A percentile compares a stretch with the other conserved stretches of the same genome.
Conservation (phyloP, 2,329 filamentous ascomycete genomes). For the Sclerotinia subarctica region DNA sequence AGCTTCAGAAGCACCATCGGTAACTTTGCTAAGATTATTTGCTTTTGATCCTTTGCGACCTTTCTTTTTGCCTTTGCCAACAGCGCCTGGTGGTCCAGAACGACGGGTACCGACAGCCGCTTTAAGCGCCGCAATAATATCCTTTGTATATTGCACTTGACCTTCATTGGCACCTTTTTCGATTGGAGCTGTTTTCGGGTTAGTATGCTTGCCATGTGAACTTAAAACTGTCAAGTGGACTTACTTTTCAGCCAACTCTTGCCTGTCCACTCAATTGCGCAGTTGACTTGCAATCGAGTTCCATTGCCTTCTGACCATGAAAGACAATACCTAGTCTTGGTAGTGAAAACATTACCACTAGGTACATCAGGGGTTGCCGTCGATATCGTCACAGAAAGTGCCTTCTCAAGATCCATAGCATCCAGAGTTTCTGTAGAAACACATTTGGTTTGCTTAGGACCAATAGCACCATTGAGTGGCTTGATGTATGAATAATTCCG, state of each 20-base stretch:
- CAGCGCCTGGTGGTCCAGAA: constrained; percentile 47
- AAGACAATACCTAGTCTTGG: constrained; percentile 92
- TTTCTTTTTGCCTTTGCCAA: constrained; percentile 55
- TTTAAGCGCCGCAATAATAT: constrained; percentile 72
- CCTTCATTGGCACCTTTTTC: constrained; percentile 94
- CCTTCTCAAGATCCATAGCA: constrained; percentile 79
- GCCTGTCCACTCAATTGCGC: constrained; percentile 89
- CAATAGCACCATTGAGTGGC: constrained; percentile 77
- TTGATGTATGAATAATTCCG: constrained; percentile 87
- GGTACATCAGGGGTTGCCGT: constrained; percentile 95
- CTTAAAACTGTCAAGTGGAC: constrained; percentile 27
- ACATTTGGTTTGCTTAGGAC: constrained; percentile 92
- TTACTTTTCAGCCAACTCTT: constrained; percentile 97
- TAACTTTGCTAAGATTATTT: constrained; percentile 44
- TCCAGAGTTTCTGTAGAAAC: constrained; percentile 85
- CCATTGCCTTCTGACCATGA: constrained; percentile 86
- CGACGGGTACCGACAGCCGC: constrained; percentile 66
- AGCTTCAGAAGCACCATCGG: constrained; percentile 37
- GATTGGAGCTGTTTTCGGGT: constrained; percentile 66
- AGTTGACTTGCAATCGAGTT: constrained; percentile 83
- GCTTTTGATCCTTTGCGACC: constrained; percentile 45
- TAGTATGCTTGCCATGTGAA: neutral
- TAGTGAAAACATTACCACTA: constrained; percentile 83
- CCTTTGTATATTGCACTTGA: constrained; percentile 77
- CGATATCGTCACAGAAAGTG: constrained; percentile 74